These are phyloP conservation scores for Kwoniella botswanensis DNA, from an alignment of 768 basidiomycete species.

Conservation along the genomic window DNA sequence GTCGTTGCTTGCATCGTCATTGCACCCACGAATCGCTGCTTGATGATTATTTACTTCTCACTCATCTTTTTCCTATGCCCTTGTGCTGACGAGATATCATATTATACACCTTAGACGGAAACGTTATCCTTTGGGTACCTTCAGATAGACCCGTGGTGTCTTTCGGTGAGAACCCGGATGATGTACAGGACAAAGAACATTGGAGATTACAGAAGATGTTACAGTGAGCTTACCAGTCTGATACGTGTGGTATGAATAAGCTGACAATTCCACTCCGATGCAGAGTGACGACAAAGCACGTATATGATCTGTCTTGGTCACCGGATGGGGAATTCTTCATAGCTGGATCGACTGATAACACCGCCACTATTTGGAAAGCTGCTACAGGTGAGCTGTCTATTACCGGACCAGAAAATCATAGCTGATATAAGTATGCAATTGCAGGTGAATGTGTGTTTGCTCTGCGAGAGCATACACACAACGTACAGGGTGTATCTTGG, in stretches of 20 bases:
- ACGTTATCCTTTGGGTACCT: slow-evolving; percentile 94
- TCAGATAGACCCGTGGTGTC: slow-evolving; percentile 72
- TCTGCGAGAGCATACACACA: slow-evolving; percentile 85
- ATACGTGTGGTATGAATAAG: no score
- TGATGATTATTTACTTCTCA: no score
- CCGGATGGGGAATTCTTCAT: slow-evolving; percentile 92
- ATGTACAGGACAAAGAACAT: slow-evolving; percentile 88
- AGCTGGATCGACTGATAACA: slow-evolving; percentile 96
- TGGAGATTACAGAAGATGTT: slow-evolving; percentile 87
- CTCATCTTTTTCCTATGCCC: no score
- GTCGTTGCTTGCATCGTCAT: no score
- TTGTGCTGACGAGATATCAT: slow-evolving; percentile 7
- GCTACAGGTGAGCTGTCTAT: slow-evolving; percentile 39
- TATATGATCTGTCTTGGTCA: slow-evolving; percentile 97
- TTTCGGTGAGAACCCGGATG: slow-evolving; percentile 81
- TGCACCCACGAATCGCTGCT: no score
- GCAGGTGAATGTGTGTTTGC: slow-evolving; percentile 50
- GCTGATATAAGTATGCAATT: slow-evolving; percentile 16
- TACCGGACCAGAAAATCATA: not conserved
- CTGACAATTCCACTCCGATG: not conserved
- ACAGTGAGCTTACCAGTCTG: no score
- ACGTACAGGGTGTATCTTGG: slow-evolving; percentile 99
- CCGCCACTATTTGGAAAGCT: slow-evolving; percentile 63
- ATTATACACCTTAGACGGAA: slow-evolving; percentile 71
- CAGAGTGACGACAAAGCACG: slow-evolving; percentile 92